phyloP scores from a whole-genome alignment of 2,329 filamentous ascomycete species.

The Cladosporium sphaerospermum region DNA sequence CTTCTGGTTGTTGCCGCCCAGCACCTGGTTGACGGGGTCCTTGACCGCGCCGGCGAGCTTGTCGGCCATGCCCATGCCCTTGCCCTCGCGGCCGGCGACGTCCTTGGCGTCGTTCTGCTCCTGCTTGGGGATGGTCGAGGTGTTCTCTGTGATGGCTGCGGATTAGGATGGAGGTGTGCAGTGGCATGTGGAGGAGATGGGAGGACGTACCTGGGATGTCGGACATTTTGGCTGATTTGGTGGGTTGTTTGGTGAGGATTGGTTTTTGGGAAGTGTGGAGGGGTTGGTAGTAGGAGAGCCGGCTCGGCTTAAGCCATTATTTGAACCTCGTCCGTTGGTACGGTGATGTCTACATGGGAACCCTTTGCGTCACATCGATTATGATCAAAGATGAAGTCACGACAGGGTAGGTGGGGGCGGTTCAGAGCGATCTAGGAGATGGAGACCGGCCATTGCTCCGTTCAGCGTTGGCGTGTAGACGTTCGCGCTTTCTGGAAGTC shows the following conservation, averaged over 20 bases:
- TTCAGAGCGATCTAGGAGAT: not conserved
- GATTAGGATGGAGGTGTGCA: too few relatives aligned
- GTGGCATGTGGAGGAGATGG: not conserved
- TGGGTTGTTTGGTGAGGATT: not conserved
- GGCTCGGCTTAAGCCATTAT: too few relatives aligned
- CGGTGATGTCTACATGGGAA: not conserved
- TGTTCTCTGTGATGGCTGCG: not conserved
- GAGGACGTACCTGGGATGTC: not conserved
- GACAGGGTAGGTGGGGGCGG: not conserved
- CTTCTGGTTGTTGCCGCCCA: conserved; percentile 5
- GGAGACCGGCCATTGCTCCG: not conserved
- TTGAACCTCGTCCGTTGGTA: too few relatives aligned
- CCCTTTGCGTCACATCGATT: not conserved
- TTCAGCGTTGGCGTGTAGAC: too few relatives aligned
- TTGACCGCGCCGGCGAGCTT: conserved; percentile 8
- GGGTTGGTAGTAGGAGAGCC: not conserved
- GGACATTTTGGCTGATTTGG: not conserved
- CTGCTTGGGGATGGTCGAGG: not conserved
- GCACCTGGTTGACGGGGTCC: conserved; percentile 5
- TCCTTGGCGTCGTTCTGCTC: conserved; percentile 4
- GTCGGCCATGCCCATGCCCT: conserved; percentile 9
- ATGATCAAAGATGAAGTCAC: conserved; percentile 6
- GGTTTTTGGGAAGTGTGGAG: not conserved
- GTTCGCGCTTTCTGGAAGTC: too few relatives aligned
- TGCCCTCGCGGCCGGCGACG: conserved; percentile 10